phyloP scores from a whole-genome alignment of 192 early-diverging fungal species.

The Ramicandelaber brevisporus region DNA sequence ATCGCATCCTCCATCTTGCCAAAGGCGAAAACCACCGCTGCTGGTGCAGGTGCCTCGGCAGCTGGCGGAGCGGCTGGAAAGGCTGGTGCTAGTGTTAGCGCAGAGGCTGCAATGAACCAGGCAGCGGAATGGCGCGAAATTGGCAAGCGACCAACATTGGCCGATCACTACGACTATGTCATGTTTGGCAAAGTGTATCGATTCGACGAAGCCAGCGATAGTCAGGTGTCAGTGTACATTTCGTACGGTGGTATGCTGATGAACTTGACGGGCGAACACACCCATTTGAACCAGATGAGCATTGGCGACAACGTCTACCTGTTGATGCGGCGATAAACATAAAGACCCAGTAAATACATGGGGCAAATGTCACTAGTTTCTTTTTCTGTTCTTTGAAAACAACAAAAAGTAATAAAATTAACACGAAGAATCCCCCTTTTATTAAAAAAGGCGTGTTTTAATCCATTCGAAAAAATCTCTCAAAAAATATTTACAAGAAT shows the following conservation, averaged over 20 bases:
- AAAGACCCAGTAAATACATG: no score
- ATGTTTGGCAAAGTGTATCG: slow-evolving; percentile 96
- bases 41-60: slow-evolving; percentile 10
- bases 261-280: slow-evolving; percentile 62
- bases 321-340: slow-evolving; percentile 50
- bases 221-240: slow-evolving; percentile 52
- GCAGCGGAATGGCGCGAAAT: slow-evolving; percentile 21
- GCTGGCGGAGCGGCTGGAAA: slow-evolving; percentile 10
- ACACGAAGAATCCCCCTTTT: no score
- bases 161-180: slow-evolving; percentile 95
- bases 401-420: no score
- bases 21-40: slow-evolving; percentile 4
- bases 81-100: no score
- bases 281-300: slow-evolving; percentile 53
- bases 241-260: slow-evolving; percentile 86
- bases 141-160: slow-evolving; percentile 39
- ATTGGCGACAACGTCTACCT: slow-evolving; percentile 81
- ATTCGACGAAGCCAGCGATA: slow-evolving; percentile 57
- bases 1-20: slow-evolving; percentile 58
- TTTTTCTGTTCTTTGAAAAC: no score
- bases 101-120: slow-evolving; percentile 1
- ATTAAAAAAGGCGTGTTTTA: no score
- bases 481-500: no score
- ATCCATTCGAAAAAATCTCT: no score
- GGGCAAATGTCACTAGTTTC: no score